Evolutionary conservation across 352 stramenopile genomes (phyloP), one percentile per base, ranked within the genome.

Genomic region (Globisporangium alternatum): DNA sequence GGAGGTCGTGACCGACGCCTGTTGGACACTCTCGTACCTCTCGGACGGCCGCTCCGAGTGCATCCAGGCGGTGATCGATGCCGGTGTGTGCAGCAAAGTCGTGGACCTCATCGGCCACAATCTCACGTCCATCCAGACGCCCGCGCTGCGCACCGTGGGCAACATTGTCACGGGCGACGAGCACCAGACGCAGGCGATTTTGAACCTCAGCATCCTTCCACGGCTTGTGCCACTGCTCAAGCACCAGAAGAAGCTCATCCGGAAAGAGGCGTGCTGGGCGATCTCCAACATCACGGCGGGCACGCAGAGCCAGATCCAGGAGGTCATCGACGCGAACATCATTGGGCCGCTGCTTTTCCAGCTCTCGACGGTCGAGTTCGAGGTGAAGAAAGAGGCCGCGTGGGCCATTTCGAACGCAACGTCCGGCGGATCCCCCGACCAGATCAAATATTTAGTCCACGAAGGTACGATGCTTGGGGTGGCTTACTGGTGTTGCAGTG

Each of bases 131-230:
- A 95, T 99, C 35, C 96, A 99, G 77, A 99, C 96, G 8, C 97
- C 97, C 12, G 97, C 97, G 10, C 75, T 99, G 21, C 87, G 97
- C 28, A 99, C 93, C 1, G 95, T 99, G 10, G 86, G 86, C 15
- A 99, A 99, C 74, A 98, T 99, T 70, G 96, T 99, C 30, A 99
- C 97, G 30, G 98, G 97, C 56, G 97, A 99, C 58, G 80, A 90
- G 56, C 58, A 78, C 12, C 84, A 93, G 67, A 96, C 87, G 15
- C 83, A 93, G 52, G 58, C 76, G 41, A 83, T 88, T 44, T 58
- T 96, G 51, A 81, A 93, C 61, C 57, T 78, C 9, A 75, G 65
- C 10, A 74, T 85, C 10, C 54, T 93, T 28, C 72, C 70, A 10
- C 70, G 81, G 1, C 70, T 95, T 9, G 63, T 89, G 25, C 71